Evolutionary conservation across 805 yeast genomes (phyloP).

Genomic region (Candida schatavii): DNA sequence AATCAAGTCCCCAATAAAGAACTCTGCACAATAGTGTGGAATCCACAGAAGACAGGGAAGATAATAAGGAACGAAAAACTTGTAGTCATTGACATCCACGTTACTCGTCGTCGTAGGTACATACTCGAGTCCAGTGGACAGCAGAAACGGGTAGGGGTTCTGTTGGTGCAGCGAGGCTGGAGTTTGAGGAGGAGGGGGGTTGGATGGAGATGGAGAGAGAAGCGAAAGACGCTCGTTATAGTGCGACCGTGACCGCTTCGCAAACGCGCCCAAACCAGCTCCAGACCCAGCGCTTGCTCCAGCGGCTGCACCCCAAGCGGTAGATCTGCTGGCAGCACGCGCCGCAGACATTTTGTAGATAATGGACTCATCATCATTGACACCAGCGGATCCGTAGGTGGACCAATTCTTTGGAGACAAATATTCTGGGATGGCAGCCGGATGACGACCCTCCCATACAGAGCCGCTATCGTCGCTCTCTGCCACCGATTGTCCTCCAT

Average conservation of each 20-base stretch:
- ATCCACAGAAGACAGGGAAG: constrained; percentile 69
- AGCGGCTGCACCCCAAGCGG: too few species aligned
- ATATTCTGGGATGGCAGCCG: too few species aligned
- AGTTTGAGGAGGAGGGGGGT: not conserved
- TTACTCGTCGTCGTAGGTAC: constrained; percentile 19
- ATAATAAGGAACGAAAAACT: constrained; percentile 50
- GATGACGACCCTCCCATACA: too few species aligned
- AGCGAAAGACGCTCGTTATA: not conserved
- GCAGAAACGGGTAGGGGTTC: not conserved
- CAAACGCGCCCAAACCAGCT: not conserved
- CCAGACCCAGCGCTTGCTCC: not conserved
- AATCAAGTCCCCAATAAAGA: constrained; percentile 58
- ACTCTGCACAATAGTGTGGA: constrained; percentile 42
- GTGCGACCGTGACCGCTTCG: not conserved
- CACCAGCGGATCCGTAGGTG: not conserved
- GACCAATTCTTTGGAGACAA: too few species aligned
- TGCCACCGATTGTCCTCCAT: too few species aligned
- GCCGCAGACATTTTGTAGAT: not conserved
- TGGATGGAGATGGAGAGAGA: not conserved
- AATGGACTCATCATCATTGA: not conserved
- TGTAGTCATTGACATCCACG: constrained; percentile 16
- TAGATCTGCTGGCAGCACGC: too few species aligned
- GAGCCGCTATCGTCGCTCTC: too few species aligned
- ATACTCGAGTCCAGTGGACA: constrained; percentile 13
- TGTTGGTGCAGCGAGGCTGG: not conserved